Percentiles rank a stretch among this genome's conserved stretches.
These are phyloP conservation scores for Xylariomycetidae sp. DNA, from an alignment of 2,329 filamentous ascomycete genomes.

Conservation along the genomic window DNA sequence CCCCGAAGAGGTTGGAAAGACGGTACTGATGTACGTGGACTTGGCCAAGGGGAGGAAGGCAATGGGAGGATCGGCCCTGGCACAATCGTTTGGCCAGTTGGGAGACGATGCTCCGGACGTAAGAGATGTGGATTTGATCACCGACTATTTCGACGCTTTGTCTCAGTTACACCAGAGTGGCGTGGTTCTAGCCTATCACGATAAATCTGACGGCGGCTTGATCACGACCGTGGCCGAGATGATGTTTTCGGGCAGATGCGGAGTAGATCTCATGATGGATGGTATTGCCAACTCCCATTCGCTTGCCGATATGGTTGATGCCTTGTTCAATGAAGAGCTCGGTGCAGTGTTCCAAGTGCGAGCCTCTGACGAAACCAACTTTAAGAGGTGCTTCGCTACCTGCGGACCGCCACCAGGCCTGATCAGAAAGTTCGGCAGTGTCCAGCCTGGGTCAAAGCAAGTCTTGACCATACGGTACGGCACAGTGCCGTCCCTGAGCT, in stretches of 20 bases:
- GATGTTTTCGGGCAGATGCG: slow-evolving; percentile 82
- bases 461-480: slow-evolving; percentile 71
- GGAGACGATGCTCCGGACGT: slow-evolving; percentile 85
- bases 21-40: slow-evolving; percentile 85
- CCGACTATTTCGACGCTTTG: slow-evolving; percentile 88
- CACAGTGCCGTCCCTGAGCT: slow-evolving; percentile 61
- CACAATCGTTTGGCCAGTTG: slow-evolving; percentile 82
- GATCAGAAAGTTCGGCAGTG: slow-evolving; percentile 77
- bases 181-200: slow-evolving; percentile 61
- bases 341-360: slow-evolving; percentile 94
- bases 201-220: slow-evolving; percentile 86
- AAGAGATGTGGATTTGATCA: slow-evolving; percentile 72
- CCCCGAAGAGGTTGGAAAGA: slow-evolving; percentile 83
- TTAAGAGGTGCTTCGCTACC: slow-evolving; percentile 86
- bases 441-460: slow-evolving; percentile 67
- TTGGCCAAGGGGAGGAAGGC: slow-evolving; percentile 76
- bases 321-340: slow-evolving; percentile 93
- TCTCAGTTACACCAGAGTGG: slow-evolving; percentile 55
- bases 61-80: slow-evolving; percentile 85
- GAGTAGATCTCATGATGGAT: slow-evolving; percentile 52
- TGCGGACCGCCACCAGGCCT: slow-evolving; percentile 78
- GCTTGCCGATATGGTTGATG: slow-evolving; percentile 62
- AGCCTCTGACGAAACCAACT: slow-evolving; percentile 76
- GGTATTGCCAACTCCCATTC: slow-evolving; percentile 59
- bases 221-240: slow-evolving; percentile 90